A percentile compares a stretch with the other conserved stretches of the same genome.
Conservation (phyloP, 1,139 yeast genomes). For the Debaryomyces sp. region DNA sequence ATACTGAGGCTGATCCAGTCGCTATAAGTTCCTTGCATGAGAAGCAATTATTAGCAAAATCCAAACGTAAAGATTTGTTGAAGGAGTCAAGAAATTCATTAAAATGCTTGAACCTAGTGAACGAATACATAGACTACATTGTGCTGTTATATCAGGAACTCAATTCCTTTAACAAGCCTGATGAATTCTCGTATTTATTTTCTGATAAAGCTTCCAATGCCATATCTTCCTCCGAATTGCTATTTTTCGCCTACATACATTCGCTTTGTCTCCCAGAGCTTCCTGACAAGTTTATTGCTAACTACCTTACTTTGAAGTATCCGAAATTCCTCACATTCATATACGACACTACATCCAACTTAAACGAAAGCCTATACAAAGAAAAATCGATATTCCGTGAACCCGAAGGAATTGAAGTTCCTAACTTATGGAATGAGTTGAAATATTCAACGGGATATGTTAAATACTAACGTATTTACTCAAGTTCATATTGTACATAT, state of each 20-base stretch:
- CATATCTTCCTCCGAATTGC: conserved; percentile 17
- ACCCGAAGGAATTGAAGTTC: conserved; percentile 34
- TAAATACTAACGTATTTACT: conserved; percentile 10
- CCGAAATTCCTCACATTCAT: conserved; percentile 23
- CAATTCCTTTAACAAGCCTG: conserved; percentile 7
- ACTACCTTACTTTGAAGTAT: conserved; percentile 30
- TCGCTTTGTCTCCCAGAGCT: conserved; percentile 35
- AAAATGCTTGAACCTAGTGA: conserved; percentile 49
- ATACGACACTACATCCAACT: background rate
- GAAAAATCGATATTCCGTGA: conserved; percentile 17
- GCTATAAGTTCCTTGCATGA: conserved; percentile 57
- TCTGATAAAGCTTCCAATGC: background rate
- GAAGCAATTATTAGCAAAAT: conserved; percentile 44
- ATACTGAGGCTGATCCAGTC: conserved; percentile 33
- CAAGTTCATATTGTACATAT: background rate
- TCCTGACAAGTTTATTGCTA: conserved; percentile 47
- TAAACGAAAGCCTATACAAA: conserved; percentile 4
- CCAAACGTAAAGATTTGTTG: conserved; percentile 43
- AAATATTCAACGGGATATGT: conserved; percentile 21
- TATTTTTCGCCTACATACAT: conserved; percentile 44
- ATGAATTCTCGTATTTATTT: background rate
- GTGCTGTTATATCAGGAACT: conserved; percentile 20
- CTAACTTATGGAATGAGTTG: conserved; percentile 41
- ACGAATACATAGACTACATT: conserved; percentile 33
- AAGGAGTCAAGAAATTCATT: conserved; percentile 56